phyloP scores from a whole-genome alignment of 1,139 yeast genomes.

The Geotrichum bryndzae region DNA sequence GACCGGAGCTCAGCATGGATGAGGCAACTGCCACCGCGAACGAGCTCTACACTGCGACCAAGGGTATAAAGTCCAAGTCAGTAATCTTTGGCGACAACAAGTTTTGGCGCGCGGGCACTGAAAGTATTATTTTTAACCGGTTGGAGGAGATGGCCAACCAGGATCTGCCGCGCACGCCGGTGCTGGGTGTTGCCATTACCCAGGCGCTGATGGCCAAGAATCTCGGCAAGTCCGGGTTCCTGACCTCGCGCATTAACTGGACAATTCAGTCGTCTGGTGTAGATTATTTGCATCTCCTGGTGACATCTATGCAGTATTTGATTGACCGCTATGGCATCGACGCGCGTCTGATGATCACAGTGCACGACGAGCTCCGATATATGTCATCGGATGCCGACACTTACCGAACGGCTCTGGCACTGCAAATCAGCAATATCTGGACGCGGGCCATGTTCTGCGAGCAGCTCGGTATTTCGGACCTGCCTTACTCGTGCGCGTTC shows the following conservation, averaged over 20 bases:
- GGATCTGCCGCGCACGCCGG: slow-evolving; percentile 83
- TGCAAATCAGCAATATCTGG: slow-evolving; percentile 91
- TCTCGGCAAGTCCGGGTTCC: slow-evolving; percentile 57
- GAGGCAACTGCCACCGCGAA: slow-evolving; percentile 67
- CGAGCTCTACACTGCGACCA: slow-evolving; percentile 69
- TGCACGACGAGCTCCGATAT: slow-evolving; percentile 91
- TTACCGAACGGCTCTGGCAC: slow-evolving; percentile 69
- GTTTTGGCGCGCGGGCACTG: slow-evolving; percentile 89
- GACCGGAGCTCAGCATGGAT: slow-evolving; percentile 58
- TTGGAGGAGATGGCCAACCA: slow-evolving; percentile 83
- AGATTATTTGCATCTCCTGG: slow-evolving; percentile 80
- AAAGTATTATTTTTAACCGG: slow-evolving; percentile 83
- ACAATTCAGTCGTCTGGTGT: slow-evolving; percentile 98
- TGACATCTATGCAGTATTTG: slow-evolving; percentile 84
- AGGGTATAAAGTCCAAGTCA: slow-evolving; percentile 51
- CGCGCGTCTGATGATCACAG: slow-evolving; percentile 79
- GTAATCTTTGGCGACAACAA: slow-evolving; percentile 36
- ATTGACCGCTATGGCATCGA: slow-evolving; percentile 57
- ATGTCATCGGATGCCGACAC: slow-evolving; percentile 67
- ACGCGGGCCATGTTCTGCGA: slow-evolving; percentile 94
- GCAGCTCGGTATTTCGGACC: slow-evolving; percentile 78
- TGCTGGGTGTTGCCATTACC: slow-evolving; percentile 88
- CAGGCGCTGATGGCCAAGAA: slow-evolving; percentile 67
- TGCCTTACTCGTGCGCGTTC: slow-evolving; percentile 94
- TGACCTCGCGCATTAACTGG: slow-evolving; percentile 95